Evolutionary conservation across 2,329 filamentous ascomycete species (phyloP).

Genomic region (Colletotrichum euphorbiae): DNA sequence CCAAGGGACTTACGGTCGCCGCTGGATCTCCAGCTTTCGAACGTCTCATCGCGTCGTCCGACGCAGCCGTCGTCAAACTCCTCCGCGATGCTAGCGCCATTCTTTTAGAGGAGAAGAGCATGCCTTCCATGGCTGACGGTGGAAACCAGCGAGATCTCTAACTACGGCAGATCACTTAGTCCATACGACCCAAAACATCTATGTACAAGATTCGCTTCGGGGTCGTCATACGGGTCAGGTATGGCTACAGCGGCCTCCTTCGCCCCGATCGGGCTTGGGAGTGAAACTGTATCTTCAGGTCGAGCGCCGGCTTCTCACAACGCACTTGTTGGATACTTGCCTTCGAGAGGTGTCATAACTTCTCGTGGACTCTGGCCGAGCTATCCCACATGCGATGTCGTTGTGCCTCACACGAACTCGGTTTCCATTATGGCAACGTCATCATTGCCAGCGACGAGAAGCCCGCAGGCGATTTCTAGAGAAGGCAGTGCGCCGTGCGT

Average conservation of each 20-base stretch:
- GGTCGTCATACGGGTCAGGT: conserved; percentile 65
- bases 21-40: conserved; percentile 66
- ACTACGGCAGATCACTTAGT: conserved; percentile 63
- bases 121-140: conserved; percentile 67
- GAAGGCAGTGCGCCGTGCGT: conserved; percentile 59
- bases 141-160: conserved; percentile 66
- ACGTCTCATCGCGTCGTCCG: conserved; percentile 60
- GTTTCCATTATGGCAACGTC: conserved; percentile 59
- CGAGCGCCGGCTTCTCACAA: conserved; percentile 65
- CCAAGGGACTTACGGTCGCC: conserved; percentile 63
- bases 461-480: conserved; percentile 61
- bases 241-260: conserved; percentile 61
- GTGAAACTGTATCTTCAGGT: conserved; percentile 65
- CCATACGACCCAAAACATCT: conserved; percentile 64
- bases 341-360: conserved; percentile 60
- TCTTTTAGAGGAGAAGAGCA: conserved; percentile 66
- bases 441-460: conserved; percentile 56
- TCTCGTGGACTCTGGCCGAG: conserved; percentile 63
- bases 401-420: conserved; percentile 61
- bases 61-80: conserved; percentile 61
- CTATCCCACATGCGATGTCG: conserved; percentile 64
- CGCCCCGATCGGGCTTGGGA: conserved; percentile 61
- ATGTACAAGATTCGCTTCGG: conserved; percentile 64
- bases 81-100: conserved; percentile 63
- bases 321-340: conserved; percentile 63